Evolutionary conservation across 2,329 filamentous ascomycete species (phyloP).

Genomic region (Paracoccidioides lutzii): DNA sequence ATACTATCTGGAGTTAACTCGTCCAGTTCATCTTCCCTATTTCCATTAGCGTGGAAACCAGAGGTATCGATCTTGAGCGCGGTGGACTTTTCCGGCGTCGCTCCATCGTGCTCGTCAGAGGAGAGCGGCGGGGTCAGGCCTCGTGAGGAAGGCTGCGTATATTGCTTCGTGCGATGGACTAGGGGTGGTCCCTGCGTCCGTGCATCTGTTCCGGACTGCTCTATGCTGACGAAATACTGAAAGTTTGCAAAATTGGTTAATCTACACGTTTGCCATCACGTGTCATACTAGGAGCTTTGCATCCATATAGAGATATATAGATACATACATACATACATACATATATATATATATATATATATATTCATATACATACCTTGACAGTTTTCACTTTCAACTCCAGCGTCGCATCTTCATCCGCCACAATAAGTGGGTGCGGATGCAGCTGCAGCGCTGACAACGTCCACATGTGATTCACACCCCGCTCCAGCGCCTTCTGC

Average conservation of each 20-base stretch:
- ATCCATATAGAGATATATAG: neutral
- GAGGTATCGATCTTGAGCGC: slow-evolving; percentile 34
- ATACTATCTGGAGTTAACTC: slow-evolving; percentile 38
- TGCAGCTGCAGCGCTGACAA: slow-evolving; percentile 70
- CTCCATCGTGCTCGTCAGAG: slow-evolving; percentile 11
- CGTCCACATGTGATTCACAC: slow-evolving; percentile 85
- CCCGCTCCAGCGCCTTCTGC: slow-evolving; percentile 67
- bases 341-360: neutral
- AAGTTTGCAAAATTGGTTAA: neutral
- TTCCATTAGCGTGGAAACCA: slow-evolving; percentile 12
- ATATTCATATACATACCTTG: slow-evolving; percentile 22
- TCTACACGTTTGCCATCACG: neutral
- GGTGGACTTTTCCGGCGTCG: slow-evolving; percentile 16
- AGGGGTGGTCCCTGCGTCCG: slow-evolving; percentile 31
- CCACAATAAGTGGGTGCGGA: slow-evolving; percentile 67
- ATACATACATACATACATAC: slow-evolving; percentile 6
- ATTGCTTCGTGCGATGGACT: slow-evolving; percentile 29
- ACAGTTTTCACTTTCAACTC: slow-evolving; percentile 64
- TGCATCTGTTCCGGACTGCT: slow-evolving; percentile 45
- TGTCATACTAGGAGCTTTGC: neutral
- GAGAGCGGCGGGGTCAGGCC: slow-evolving; percentile 12
- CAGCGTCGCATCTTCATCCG: slow-evolving; percentile 65
- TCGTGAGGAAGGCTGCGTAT: slow-evolving; percentile 2
- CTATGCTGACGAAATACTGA: slow-evolving; percentile 59
- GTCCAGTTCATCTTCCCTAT: slow-evolving; percentile 25